These are phyloP conservation scores for Colletotrichum filicis DNA, from an alignment of 2,329 filamentous ascomycete species.

Conservation along the genomic window DNA sequence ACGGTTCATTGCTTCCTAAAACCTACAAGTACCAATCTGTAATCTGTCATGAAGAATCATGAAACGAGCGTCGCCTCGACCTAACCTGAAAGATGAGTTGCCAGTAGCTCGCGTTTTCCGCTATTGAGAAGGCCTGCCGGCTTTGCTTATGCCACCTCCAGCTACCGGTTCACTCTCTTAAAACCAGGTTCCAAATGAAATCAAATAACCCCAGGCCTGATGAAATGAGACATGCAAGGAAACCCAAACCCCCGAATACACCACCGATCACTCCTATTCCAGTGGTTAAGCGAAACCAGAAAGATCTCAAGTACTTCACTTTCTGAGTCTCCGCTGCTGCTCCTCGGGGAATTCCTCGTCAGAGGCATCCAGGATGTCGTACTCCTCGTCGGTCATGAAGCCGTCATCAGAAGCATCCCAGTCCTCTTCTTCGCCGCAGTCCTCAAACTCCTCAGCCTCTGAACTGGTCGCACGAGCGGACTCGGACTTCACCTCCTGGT, in stretches of 20 bases:
- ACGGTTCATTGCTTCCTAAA: constrained; percentile 29
- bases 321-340: constrained; percentile 56
- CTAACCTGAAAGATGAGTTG: constrained; percentile 19
- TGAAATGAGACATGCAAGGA: constrained; percentile 30
- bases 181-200: constrained; percentile 19
- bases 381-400: constrained; percentile 97
- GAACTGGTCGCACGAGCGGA: constrained; percentile 56
- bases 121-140: background rate
- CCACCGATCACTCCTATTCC: constrained; percentile 29
- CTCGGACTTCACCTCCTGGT: constrained; percentile 68
- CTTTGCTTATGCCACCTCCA: background rate
- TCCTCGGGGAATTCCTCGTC: constrained; percentile 83
- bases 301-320: constrained; percentile 42
- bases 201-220: constrained; percentile 20
- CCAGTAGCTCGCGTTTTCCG: constrained; percentile 11
- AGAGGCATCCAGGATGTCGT: constrained; percentile 94
- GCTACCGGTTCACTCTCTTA: constrained; percentile 9
- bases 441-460: constrained; percentile 62
- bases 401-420: constrained; percentile 75
- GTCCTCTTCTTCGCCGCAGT: constrained; percentile 67
- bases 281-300: background rate
- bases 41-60: constrained; percentile 30
- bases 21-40: constrained; percentile 36
- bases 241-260: constrained; percentile 23
- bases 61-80: constrained; percentile 30